phyloP scores from a whole-genome alignment of 1,284 basidiomycete species.

The Tilletia horrida region DNA sequence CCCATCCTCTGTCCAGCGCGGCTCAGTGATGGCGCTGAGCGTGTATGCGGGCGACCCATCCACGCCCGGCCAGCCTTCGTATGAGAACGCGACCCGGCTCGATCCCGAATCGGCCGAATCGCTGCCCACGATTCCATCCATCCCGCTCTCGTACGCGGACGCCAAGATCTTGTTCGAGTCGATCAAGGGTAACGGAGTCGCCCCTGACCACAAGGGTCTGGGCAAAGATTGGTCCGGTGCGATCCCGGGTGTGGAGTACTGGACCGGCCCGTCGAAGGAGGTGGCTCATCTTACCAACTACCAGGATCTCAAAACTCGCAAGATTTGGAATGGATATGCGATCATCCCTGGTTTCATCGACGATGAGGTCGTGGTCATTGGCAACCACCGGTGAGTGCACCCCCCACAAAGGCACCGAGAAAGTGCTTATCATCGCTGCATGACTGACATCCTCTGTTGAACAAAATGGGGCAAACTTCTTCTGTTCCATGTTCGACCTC shows the following conservation, averaged over 20 bases:
- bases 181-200: conserved; percentile 57
- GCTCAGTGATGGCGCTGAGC: conserved; percentile 73
- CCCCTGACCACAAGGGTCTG: conserved; percentile 64
- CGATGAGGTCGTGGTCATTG: conserved; percentile 76
- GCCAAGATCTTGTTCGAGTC: conserved; percentile 58
- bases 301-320: conserved; percentile 36
- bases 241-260: conserved; percentile 59
- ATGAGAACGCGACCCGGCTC: conserved; percentile 72
- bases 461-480: no score
- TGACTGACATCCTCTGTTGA: no score
- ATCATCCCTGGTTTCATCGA: conserved; percentile 82
- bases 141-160: conserved; percentile 62
- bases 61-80: conserved; percentile 82
- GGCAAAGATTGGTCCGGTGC: conserved; percentile 57
- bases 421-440: conserved; percentile 25
- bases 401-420: conserved; percentile 55
- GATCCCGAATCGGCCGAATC: conserved; percentile 62
- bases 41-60: conserved; percentile 77
- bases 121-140: conserved; percentile 76
- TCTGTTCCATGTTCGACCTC: no score
- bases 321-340: conserved; percentile 74
- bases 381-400: conserved; percentile 55
- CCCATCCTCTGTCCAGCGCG: conserved; percentile 68
- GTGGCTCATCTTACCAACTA: conserved; percentile 30
- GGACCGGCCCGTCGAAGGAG: conserved; percentile 56